These are phyloP conservation scores for Yarrowia sp. DNA, from an alignment of 805 yeast genomes.

Conservation along the genomic window DNA sequence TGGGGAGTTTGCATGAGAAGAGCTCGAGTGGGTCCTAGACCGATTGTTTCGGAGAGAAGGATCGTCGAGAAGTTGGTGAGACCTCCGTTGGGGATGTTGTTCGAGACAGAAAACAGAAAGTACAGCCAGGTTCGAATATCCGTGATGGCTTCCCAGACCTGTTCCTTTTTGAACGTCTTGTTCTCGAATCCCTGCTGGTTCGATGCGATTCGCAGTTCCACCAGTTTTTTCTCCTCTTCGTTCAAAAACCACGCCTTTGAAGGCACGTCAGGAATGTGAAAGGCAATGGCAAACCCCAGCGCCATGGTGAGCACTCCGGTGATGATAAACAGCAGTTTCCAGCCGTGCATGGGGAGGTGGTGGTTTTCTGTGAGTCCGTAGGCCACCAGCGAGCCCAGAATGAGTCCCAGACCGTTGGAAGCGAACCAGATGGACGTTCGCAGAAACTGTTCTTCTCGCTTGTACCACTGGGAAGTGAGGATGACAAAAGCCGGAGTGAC, in stretches of 20 bases:
- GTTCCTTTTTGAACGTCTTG: conserved; percentile 60
- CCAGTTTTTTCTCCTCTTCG: conserved; percentile 56
- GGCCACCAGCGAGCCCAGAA: conserved; percentile 60
- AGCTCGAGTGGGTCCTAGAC: conserved; percentile 41
- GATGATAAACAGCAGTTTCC: conserved; percentile 65
- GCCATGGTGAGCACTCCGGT: conserved; percentile 63
- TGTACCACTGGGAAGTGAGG: conserved; percentile 66
- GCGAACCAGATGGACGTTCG: conserved; percentile 56
- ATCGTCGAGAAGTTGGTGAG: conserved; percentile 58
- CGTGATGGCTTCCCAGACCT: conserved; percentile 58
- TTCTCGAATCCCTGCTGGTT: conserved; percentile 67
- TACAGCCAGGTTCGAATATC: conserved; percentile 62
- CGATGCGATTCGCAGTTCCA: conserved; percentile 60
- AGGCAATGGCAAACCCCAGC: conserved; percentile 45
- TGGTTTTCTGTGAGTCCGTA: conserved; percentile 54
- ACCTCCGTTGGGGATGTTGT: conserved; percentile 62
- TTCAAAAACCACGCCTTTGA: conserved; percentile 56
- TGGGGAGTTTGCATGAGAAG: conserved; percentile 49
- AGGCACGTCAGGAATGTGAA: conserved; percentile 63
- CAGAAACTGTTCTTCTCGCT: conserved; percentile 55
- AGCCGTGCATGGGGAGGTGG: conserved; percentile 51
- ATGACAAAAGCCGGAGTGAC: conserved; percentile 65
- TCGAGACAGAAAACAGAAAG: conserved; percentile 52
- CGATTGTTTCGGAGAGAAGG: conserved; percentile 48
- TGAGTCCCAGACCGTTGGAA: conserved; percentile 55